phyloP scores from a whole-genome alignment of 768 basidiomycete genomes.

The Termitomyces sp. region DNA sequence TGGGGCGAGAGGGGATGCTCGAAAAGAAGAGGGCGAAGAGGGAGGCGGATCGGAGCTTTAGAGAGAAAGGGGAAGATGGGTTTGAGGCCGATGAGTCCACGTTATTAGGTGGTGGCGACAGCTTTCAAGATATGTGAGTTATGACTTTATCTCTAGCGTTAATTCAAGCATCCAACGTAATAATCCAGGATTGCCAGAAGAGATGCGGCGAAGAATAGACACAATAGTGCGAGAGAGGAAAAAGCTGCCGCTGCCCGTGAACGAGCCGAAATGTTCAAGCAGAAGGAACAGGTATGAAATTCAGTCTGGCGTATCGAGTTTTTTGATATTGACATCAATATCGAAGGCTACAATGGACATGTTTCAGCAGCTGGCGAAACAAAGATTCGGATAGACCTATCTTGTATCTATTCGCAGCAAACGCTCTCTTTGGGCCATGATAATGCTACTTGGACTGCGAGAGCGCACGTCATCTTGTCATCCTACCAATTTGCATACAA shows the following conservation, averaged over 20 bases:
- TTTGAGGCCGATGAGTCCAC: slow-evolving; percentile 75
- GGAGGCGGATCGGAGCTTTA: slow-evolving; percentile 64
- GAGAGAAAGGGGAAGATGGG: slow-evolving; percentile 75
- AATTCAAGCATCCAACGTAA: neutral
- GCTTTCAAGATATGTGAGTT: slow-evolving; percentile 73
- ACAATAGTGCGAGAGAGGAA: slow-evolving; percentile 44
- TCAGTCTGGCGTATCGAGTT: neutral
- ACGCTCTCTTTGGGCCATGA: neutral
- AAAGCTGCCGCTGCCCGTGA: slow-evolving; percentile 50
- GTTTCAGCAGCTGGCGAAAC: slow-evolving; percentile 75
- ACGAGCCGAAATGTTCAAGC: slow-evolving; percentile 53
- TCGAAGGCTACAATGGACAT: slow-evolving; percentile 87
- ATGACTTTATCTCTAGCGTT: neutral
- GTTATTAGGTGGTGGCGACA: slow-evolving; percentile 77
- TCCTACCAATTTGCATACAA: neutral
- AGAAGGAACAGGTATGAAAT: slow-evolving; percentile 66
- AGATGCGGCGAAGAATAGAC: slow-evolving; percentile 64
- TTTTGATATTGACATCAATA: neutral
- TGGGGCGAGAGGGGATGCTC: slow-evolving; percentile 78
- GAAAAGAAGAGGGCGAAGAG: slow-evolving; percentile 80
- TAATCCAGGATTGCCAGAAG: slow-evolving; percentile 59
- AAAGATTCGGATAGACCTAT: slow-evolving; percentile 5
- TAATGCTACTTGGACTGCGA: neutral
- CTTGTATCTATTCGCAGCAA: neutral
- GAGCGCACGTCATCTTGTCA: neutral